These are phyloP conservation scores for Cercophora newfieldiana DNA, from an alignment of 495 filamentous ascomycete genomes.

Conservation along the genomic window DNA sequence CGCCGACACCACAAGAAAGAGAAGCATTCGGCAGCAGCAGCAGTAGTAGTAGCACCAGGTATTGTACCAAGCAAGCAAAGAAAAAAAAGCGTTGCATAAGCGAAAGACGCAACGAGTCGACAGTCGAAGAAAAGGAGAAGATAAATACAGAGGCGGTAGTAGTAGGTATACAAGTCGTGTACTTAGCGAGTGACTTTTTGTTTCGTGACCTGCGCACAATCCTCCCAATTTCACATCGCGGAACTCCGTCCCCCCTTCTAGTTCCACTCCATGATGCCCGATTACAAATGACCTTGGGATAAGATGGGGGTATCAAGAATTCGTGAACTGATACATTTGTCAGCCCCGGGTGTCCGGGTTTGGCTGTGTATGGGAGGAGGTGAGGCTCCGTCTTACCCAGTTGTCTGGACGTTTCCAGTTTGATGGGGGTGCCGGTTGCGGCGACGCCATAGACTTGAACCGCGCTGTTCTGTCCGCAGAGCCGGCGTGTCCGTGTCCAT, in stretches of 20 bases:
- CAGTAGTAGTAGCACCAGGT: not conserved
- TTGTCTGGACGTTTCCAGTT: slow-evolving; percentile 20
- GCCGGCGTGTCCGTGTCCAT: slow-evolving; percentile 1
- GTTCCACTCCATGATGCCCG: not conserved
- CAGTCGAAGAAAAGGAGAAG: not conserved
- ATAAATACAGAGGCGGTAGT: not conserved
- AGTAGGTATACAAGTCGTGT: not conserved
- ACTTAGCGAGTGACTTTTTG: not conserved
- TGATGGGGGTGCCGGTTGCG: slow-evolving; percentile 15
- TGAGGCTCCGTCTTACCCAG: slow-evolving; percentile 14
- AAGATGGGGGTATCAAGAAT: not conserved
- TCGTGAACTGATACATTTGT: not conserved
- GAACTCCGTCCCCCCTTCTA: not conserved
- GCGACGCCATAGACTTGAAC: slow-evolving; percentile 3
- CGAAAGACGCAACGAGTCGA: not conserved
- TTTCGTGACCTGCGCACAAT: not conserved
- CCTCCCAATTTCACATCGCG: not conserved
- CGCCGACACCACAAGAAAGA: not conserved
- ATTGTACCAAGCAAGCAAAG: not conserved
- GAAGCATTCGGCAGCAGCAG: not conserved
- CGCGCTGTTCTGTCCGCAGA: not conserved
- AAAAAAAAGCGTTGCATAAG: not conserved
- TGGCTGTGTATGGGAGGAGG: not conserved
- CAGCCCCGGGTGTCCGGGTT: not conserved
- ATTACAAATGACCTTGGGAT: not conserved